Percentiles rank a stretch among this genome's conserved stretches.
Conservation (phyloP, 371 early-diverging fungal genomes). For the Apophysomyces sp. region DNA sequence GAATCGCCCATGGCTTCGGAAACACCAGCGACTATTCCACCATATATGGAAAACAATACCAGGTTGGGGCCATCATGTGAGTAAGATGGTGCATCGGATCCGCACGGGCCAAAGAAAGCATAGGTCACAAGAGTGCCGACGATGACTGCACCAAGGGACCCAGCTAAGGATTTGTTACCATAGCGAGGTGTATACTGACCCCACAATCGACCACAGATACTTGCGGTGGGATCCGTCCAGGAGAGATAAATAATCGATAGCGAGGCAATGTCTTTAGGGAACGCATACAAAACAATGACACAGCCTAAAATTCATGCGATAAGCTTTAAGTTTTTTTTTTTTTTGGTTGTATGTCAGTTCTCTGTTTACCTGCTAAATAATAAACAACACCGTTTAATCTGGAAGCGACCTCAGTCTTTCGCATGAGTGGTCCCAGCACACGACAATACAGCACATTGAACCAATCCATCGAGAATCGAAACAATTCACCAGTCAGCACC, state of each 20-base stretch:
- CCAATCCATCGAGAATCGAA: conserved; percentile 43
- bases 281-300: conserved; percentile 38
- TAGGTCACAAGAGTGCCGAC: conserved; percentile 44
- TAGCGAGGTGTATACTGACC: conserved; percentile 49
- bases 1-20: conserved; percentile 43
- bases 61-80: conserved; percentile 3
- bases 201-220: conserved; percentile 48
- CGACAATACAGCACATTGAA: conserved; percentile 49
- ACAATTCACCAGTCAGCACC: conserved; percentile 34
- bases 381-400: conserved; percentile 53
- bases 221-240: conserved; percentile 59
- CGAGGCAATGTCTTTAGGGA: conserved; percentile 50
- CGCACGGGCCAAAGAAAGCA: conserved; percentile 28
- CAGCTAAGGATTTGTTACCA: conserved; percentile 52
- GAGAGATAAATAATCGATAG: conserved; percentile 55
- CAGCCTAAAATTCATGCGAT: conserved; percentile 28
- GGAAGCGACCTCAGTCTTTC: conserved; percentile 39
- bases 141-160: conserved; percentile 40
- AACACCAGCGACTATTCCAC: conserved; percentile 47
- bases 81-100: conserved; percentile 21
- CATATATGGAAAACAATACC: conserved; percentile 29
- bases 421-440: conserved; percentile 50
- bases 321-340: neutral
- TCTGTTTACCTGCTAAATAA: conserved; percentile 38
- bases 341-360: neutral